These are phyloP conservation scores for Tricholoma furcatifolium DNA, from an alignment of 768 basidiomycete species.

Conservation along the genomic window DNA sequence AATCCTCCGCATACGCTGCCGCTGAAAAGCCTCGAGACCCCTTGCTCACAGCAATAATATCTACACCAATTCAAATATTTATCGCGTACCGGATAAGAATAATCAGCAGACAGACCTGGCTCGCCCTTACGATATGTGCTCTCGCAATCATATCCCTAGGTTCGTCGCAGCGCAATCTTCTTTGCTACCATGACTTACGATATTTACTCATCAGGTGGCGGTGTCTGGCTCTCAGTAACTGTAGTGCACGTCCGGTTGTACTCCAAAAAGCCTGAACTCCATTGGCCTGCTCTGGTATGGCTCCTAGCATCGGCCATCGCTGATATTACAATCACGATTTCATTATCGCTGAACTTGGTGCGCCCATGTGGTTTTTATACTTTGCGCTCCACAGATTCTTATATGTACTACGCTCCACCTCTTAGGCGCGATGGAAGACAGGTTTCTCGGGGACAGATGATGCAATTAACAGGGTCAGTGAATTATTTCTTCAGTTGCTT, in stretches of 20 bases:
- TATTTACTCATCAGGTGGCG: constrained; percentile 29
- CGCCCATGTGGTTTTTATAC: constrained; percentile 4
- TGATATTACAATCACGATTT: constrained; percentile 40
- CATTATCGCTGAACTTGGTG: constrained; percentile 38
- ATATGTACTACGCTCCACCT: neutral
- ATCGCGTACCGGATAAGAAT: constrained; percentile 42
- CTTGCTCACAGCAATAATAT: constrained; percentile 30
- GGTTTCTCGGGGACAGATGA: constrained; percentile 43
- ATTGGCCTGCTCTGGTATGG: constrained; percentile 44
- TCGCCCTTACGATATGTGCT: constrained; percentile 29
- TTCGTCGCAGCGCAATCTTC: constrained; percentile 11
- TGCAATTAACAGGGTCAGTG: constrained; percentile 28
- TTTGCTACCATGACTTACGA: neutral
- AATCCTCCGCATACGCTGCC: too few species aligned
- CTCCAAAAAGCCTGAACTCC: constrained; percentile 40
- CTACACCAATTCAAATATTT: constrained; percentile 48
- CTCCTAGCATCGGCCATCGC: constrained; percentile 40
- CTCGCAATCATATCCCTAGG: constrained; percentile 37
- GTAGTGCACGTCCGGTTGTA: constrained; percentile 36
- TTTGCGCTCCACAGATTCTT: neutral
- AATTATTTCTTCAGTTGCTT: constrained; percentile 31
- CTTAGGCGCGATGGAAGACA: constrained; percentile 30
- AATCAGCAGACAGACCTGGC: constrained; percentile 36
- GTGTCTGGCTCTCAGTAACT: constrained; percentile 38
- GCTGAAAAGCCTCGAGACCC: constrained; percentile 10